A percentile compares a stretch with the other conserved stretches of the same genome.
Evolutionary conservation across 495 filamentous ascomycete species (phyloP).

Genomic region (Thermothielavioides terrestris): DNA sequence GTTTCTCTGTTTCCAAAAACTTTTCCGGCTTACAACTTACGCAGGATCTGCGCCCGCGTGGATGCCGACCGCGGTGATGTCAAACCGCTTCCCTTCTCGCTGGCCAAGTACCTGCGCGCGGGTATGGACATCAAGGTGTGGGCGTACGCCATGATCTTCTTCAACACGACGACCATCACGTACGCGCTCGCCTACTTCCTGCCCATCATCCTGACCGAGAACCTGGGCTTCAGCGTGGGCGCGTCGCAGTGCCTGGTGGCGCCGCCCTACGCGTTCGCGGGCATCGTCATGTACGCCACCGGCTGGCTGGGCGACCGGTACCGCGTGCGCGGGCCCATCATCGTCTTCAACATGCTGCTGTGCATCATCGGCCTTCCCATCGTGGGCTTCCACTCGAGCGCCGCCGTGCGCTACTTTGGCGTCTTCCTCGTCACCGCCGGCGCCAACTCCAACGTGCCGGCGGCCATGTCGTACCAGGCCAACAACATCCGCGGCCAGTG

Average conservation of each 20-base stretch:
- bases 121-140: conserved; percentile 52
- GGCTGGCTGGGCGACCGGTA: conserved; percentile 50
- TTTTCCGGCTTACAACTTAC: background rate
- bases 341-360: conserved; percentile 46
- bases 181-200: conserved; percentile 63
- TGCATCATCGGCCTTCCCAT: conserved; percentile 41
- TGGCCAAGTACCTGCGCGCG: conserved; percentile 41
- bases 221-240: conserved; percentile 51
- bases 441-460: conserved; percentile 53
- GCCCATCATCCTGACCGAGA: conserved; percentile 50
- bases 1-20: background rate
- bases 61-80: conserved; percentile 52
- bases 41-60: conserved; percentile 46
- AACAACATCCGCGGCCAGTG: conserved; percentile 64
- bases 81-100: conserved; percentile 39
- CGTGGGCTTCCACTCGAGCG: conserved; percentile 43
- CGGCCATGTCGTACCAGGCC: conserved; percentile 53
- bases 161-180: conserved; percentile 49
- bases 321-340: conserved; percentile 47
- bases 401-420: conserved; percentile 52
- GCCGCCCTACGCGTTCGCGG: conserved; percentile 54
- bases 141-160: conserved; percentile 52
- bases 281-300: conserved; percentile 47
- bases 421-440: conserved; percentile 54
- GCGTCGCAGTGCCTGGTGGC: conserved; percentile 54